Conservation (phyloP, 495 filamentous ascomycete species). For the Xylaria palmicola region DNA sequence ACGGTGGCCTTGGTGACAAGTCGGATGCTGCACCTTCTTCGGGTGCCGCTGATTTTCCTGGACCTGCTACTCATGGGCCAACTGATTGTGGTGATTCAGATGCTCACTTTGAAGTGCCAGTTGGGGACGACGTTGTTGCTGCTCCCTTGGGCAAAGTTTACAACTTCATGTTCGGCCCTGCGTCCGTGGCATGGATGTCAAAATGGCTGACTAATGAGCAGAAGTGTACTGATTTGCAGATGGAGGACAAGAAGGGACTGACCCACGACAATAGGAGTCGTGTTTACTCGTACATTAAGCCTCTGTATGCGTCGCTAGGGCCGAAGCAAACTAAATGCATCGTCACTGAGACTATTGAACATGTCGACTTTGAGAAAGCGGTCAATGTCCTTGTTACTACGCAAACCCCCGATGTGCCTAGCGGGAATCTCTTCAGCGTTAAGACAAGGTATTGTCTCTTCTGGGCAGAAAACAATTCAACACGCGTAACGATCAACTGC, state of each 20-base stretch:
- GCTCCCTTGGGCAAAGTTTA: slow-evolving; percentile 94
- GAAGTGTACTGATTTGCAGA: slow-evolving; percentile 80
- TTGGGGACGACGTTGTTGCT: slow-evolving; percentile 82
- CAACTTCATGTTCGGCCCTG: slow-evolving; percentile 78
- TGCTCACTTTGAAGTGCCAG: slow-evolving; percentile 76
- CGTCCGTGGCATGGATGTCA: slow-evolving; percentile 72
- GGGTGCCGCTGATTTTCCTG: slow-evolving; percentile 69
- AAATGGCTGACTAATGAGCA: slow-evolving; percentile 86
- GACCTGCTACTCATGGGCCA: slow-evolving; percentile 75
- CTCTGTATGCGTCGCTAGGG: slow-evolving; percentile 76
- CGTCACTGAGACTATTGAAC: slow-evolving; percentile 76
- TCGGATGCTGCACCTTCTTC: slow-evolving; percentile 50
- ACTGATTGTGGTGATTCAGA: slow-evolving; percentile 78
- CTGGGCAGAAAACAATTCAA: slow-evolving; percentile 84
- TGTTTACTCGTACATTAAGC: slow-evolving; percentile 88
- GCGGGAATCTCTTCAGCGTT: slow-evolving; percentile 82
- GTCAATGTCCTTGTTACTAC: slow-evolving; percentile 76
- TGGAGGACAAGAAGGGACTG: slow-evolving; percentile 78
- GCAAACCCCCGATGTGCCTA: slow-evolving; percentile 93
- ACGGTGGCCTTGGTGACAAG: slow-evolving; percentile 52
- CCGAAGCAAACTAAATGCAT: slow-evolving; percentile 96
- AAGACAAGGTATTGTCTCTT: slow-evolving; percentile 94
- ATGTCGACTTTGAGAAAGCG: slow-evolving; percentile 82
- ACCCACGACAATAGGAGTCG: slow-evolving; percentile 70
- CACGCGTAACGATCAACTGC: slow-evolving; percentile 79